A percentile compares a stretch with the other conserved stretches of the same genome.
Conservation (phyloP, 2,329 filamentous ascomycete genomes). For the Metarhizium album region DNA sequence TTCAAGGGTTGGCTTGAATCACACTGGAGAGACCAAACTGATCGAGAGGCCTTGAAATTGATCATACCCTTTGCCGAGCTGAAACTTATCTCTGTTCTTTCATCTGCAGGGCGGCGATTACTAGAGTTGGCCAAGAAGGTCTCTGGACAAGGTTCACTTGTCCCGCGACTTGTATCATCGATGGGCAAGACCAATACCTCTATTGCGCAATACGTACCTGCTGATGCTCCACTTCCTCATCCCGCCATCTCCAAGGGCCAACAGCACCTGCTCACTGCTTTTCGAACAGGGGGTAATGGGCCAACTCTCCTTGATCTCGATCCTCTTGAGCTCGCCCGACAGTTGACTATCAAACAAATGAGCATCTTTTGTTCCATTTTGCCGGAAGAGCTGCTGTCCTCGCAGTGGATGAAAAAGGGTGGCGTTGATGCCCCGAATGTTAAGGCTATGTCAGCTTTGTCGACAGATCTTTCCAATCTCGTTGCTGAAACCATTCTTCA, state of each 20-base stretch:
- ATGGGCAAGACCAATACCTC: conserved; percentile 82
- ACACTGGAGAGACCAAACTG: conserved; percentile 79
- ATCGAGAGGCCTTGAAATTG: conserved; percentile 61
- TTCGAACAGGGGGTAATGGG: conserved; percentile 58
- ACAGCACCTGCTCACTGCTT: conserved; percentile 57
- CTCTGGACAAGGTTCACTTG: conserved; percentile 59
- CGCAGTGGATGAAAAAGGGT: conserved; percentile 87
- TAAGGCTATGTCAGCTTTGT: conserved; percentile 84
- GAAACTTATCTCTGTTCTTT: conserved; percentile 57
- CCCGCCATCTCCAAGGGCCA: conserved; percentile 68
- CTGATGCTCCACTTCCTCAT: conserved; percentile 60
- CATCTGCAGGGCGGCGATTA: conserved; percentile 70
- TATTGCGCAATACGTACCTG: conserved; percentile 56
- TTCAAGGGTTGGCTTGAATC: conserved; percentile 97
- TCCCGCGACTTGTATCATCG: conserved; percentile 72
- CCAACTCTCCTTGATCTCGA: conserved; percentile 85
- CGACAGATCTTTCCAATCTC: conserved; percentile 83
- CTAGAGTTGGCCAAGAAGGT: conserved; percentile 73
- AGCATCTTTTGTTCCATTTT: conserved; percentile 83
- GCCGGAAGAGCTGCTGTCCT: conserved; percentile 81
- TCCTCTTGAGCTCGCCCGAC: conserved; percentile 78
- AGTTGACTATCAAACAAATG: conserved; percentile 88
- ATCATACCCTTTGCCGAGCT: conserved; percentile 73
- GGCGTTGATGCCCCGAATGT: conserved; percentile 77
- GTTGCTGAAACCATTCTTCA: conserved; percentile 89